phyloP scores from a whole-genome alignment of 2,329 filamentous ascomycete species.

The Dissoconium aciculare region DNA sequence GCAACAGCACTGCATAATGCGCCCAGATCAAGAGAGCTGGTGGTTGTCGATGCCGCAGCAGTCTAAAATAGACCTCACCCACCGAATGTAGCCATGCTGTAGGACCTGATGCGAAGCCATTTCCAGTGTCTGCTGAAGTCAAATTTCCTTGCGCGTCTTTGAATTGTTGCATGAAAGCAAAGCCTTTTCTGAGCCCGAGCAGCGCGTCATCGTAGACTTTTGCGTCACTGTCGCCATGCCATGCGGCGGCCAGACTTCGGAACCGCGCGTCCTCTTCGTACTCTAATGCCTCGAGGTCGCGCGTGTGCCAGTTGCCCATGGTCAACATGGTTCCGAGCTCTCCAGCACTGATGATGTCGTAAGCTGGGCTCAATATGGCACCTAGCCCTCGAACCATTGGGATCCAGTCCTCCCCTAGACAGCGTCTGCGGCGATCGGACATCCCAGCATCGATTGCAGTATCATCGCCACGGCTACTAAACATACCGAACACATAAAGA shows the following conservation, averaged over 20 bases:
- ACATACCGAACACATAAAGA: not conserved
- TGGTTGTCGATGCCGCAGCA: not conserved
- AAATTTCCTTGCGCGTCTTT: not conserved
- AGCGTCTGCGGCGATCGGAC: not conserved
- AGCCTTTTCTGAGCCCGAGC: not conserved
- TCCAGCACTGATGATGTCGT: not conserved
- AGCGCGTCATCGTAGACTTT: not conserved
- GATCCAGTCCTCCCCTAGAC: not conserved
- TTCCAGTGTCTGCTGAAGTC: not conserved
- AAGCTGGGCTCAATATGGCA: not conserved
- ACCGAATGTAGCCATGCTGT: not conserved
- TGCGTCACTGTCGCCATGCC: not conserved
- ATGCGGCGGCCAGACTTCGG: not conserved
- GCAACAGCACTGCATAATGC: not conserved
- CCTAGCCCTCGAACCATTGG: not conserved
- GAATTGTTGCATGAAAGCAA: not conserved
- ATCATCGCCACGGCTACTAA: not conserved
- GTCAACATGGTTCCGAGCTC: not conserved
- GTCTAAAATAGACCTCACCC: not conserved
- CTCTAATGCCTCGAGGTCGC: not conserved
- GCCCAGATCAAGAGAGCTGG: not conserved
- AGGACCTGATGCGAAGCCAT: not conserved
- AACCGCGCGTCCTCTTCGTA: not conserved
- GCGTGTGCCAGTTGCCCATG: not conserved
- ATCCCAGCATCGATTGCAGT: not conserved